Conservation (phyloP, 768 basidiomycete genomes). For the Boletus fagicola region DNA sequence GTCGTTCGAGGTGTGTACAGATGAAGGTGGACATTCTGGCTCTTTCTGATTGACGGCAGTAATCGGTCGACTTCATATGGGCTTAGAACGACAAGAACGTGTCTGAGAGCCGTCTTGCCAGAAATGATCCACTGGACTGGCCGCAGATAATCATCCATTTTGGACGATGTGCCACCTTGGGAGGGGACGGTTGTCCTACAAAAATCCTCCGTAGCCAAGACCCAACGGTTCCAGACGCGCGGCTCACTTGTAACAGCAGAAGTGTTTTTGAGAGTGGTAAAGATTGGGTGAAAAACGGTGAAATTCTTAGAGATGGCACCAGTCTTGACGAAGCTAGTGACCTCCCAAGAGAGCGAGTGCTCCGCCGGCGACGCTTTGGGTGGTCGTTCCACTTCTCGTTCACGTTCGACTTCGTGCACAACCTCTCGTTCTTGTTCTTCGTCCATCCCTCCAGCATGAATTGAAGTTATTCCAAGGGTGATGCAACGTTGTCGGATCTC, state of each 20-base stretch:
- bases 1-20: conserved; percentile 40
- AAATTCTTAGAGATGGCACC: conserved; percentile 24
- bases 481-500: conserved; percentile 28
- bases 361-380: conserved; percentile 25
- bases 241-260: conserved; percentile 15
- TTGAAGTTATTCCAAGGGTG: conserved; percentile 27
- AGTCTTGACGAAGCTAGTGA: conserved; percentile 12
- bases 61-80: conserved; percentile 40
- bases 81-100: conserved; percentile 39
- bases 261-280: conserved; percentile 10
- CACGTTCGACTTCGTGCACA: conserved; percentile 40
- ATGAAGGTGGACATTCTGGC: conserved; percentile 38
- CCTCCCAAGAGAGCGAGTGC: conserved; percentile 8
- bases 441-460: conserved; percentile 29
- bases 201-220: conserved; percentile 22
- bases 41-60: conserved; percentile 36
- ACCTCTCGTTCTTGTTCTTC: conserved; percentile 52
- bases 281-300: conserved; percentile 21
- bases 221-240: conserved; percentile 15
- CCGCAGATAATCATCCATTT: conserved; percentile 34
- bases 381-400: conserved; percentile 39
- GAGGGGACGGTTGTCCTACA: background rate
- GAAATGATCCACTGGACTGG: conserved; percentile 46
- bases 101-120: conserved; percentile 32
- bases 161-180: background rate